Base-by-base conservation (phyloP, 805 yeast genomes). In the Kuraishia capsulata region DNA sequence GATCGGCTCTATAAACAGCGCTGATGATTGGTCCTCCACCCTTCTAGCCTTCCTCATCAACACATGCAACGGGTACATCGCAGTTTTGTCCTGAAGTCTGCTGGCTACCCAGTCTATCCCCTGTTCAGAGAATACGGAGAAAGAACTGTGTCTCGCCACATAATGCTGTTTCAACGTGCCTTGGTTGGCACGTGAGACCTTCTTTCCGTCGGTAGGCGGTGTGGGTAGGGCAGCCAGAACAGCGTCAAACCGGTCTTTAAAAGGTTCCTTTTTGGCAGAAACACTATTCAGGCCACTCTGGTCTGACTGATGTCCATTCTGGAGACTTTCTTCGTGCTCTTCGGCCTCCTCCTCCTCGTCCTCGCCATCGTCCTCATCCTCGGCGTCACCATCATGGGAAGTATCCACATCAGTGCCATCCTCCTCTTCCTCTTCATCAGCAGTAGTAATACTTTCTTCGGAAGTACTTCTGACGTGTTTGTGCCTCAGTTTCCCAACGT, bases 91-190 rank as follows among this genome's bases (percentile, higher is more conserved):
- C 20, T 48, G 40, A 18, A 56, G 21, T 14, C 42, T 41, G 10
- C 39, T 39, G 9, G 51, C 48, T 8, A 71, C 44, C 73, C 74
- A 66, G 30, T 49, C 47, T 5, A 70, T 28, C 9, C 77, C 76
- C 29, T 47, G 42, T 3, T 54, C 46, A 4, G 71, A 61, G 34
- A 69, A 57, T n/a, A 69, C 42, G 1, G 72, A 64, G 37, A 69
- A 52, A 1, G 63, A 48, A 1, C 59, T 46, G 37, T 61, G 62
- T 4, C 50, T 40, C 9, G 49, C 53, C 37, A 50, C 44, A 38
- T 45, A 57, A 4, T 46, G 36, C 16, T 43, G 39, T 8, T 38
- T 51, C 8, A 13, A 9, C 8, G 9, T 8, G 13, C 17, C 17
- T 17, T 14, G 9, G 14, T 13, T 17, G 17, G 31, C 14, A 24